A percentile compares a stretch with the other conserved stretches of the same genome.
Evolutionary conservation across 306 rosid genomes (phyloP).

Genomic region (Casuarina glauca): DNA sequence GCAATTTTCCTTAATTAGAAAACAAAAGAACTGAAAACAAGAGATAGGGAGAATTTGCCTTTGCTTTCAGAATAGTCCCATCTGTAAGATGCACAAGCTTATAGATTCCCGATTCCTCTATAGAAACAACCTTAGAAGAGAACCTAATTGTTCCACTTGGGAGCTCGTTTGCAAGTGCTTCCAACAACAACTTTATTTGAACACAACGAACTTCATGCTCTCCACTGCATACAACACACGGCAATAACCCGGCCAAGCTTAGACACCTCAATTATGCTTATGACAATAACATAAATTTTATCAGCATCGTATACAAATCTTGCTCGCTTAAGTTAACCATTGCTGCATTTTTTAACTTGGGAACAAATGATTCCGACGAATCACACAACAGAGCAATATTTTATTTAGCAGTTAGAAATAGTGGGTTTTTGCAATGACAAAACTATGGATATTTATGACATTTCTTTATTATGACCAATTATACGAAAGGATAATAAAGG

Average conservation of each 20-base stretch:
- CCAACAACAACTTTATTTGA: constrained; percentile 6
- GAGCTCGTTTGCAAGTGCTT: constrained; percentile 63
- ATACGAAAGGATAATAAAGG: too few relatives aligned
- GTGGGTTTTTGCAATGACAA: neutral
- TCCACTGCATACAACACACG: neutral
- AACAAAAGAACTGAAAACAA: neutral
- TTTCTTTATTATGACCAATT: too few relatives aligned
- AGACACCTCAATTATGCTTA: too few relatives aligned
- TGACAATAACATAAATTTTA: neutral
- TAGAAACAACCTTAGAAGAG: constrained; percentile 66
- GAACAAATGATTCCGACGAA: neutral
- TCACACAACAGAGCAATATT: too few relatives aligned
- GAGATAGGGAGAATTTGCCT: constrained; percentile 29
- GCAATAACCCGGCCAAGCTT: neutral
- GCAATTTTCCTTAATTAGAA: too few relatives aligned
- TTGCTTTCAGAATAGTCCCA: constrained; percentile 58
- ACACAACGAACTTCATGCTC: too few relatives aligned
- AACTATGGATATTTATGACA: too few relatives aligned
- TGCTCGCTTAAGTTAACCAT: neutral
- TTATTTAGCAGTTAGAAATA: neutral
- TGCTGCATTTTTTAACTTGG: too few relatives aligned
- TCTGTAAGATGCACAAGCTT: constrained; percentile 72
- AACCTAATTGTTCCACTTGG: constrained; percentile 67
- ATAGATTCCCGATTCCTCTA: constrained; percentile 54
- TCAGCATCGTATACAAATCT: neutral